These are phyloP conservation scores for Botryotinia convoluta DNA, from an alignment of 2,329 filamentous ascomycete species.

Conservation along the genomic window DNA sequence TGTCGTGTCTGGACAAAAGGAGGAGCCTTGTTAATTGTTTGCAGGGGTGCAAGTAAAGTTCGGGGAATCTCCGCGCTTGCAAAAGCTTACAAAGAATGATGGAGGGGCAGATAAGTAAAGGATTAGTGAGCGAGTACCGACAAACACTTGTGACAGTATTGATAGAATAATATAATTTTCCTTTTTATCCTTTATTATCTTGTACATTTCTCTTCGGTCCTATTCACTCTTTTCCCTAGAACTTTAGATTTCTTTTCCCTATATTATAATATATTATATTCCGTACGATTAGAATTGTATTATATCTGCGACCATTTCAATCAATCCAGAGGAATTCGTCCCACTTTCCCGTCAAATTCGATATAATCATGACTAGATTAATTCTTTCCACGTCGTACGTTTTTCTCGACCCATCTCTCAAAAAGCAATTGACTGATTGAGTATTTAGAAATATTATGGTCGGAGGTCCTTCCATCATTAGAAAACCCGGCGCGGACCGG, in stretches of 20 bases:
- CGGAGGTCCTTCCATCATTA: conserved; percentile 78
- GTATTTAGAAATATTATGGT: conserved; percentile 54
- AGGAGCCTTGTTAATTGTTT: conserved; percentile 3
- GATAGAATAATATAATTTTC: conserved; percentile 12
- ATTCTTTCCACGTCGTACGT: conserved; percentile 82
- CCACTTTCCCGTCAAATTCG: neutral
- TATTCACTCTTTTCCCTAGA: neutral
- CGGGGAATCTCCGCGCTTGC: neutral
- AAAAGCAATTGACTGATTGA: conserved; percentile 22
- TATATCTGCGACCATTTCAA: neutral
- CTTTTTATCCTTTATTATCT: conserved; percentile 12
- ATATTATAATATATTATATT: neutral
- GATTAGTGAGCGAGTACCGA: neutral
- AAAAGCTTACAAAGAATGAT: conserved; percentile 18
- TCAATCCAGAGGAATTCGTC: neutral
- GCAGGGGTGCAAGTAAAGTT: neutral
- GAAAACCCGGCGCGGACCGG: conserved; percentile 71
- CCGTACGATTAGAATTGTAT: neutral
- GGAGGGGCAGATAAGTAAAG: conserved; percentile 14
- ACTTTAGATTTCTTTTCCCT: neutral
- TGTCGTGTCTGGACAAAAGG: conserved; percentile 11
- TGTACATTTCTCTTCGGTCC: conserved; percentile 3
- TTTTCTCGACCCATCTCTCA: conserved; percentile 26
- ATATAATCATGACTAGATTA: conserved; percentile 64
- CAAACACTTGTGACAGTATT: conserved; percentile 17